A percentile compares a stretch with the other conserved stretches of the same genome.
These are phyloP conservation scores for Apiospora aurea DNA, from an alignment of 2,329 filamentous ascomycete species.

Conservation along the genomic window DNA sequence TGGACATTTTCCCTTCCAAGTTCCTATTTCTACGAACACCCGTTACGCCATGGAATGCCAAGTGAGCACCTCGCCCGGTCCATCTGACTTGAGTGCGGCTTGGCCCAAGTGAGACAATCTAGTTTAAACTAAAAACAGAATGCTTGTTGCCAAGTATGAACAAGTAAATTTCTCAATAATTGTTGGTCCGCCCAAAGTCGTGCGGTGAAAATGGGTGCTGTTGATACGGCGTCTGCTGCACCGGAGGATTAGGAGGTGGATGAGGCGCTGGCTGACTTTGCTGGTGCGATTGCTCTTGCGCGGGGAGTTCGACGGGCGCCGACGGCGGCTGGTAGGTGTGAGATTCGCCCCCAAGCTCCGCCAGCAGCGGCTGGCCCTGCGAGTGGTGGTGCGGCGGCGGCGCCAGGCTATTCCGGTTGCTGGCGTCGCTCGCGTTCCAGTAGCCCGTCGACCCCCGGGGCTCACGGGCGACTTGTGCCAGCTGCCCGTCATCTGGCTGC, in stretches of 20 bases:
- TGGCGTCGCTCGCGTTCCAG: not conserved
- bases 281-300: not conserved
- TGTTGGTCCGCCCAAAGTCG: not conserved
- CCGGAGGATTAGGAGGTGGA: not conserved
- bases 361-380: slow-evolving; percentile 27
- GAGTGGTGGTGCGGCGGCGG: not conserved
- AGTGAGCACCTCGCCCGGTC: slow-evolving; percentile 1
- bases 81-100: not conserved
- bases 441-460: not conserved
- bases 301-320: slow-evolving; percentile 25
- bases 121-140: not conserved
- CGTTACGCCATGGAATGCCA: not conserved
- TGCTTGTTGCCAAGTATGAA: not conserved
- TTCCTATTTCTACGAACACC: not conserved
- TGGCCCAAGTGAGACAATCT: not conserved
- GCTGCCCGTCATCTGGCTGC: not conserved
- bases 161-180: not conserved
- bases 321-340: not conserved
- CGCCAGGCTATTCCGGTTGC: not conserved
- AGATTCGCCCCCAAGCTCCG: slow-evolving; percentile 12
- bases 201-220: not conserved
- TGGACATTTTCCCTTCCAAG: not conserved
- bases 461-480: slow-evolving; percentile 3
- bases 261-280: not conserved
- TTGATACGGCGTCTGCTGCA: not conserved